Conservation (phyloP, 2,329 filamentous ascomycete species). For the Aspergillus arachidicola region DNA sequence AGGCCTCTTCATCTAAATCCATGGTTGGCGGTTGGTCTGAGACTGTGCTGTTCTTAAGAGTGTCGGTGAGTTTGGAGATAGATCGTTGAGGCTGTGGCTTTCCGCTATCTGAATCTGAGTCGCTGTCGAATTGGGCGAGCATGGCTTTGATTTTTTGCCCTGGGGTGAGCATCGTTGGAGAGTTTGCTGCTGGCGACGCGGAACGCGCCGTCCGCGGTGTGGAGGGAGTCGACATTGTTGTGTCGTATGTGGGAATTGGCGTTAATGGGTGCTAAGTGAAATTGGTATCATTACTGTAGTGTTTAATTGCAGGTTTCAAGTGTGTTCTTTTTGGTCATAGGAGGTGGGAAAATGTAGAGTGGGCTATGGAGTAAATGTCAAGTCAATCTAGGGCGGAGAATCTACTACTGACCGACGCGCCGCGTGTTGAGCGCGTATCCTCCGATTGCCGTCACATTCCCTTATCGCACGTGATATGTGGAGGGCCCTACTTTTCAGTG, state of each 20-base stretch:
- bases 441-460: not conserved
- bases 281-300: not conserved
- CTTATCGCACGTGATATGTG: conserved; percentile 20
- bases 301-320: not conserved
- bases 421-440: conserved; percentile 21
- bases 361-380: not conserved
- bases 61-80: conserved; percentile 6
- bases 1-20: conserved; percentile 28
- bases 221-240: conserved; percentile 34
- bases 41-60: conserved; percentile 4
- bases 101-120: conserved; percentile 50
- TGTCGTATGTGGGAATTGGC: not conserved
- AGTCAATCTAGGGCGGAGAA: conserved; percentile 18
- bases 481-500: not conserved
- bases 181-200: conserved; percentile 30
- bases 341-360: not conserved
- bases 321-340: not conserved
- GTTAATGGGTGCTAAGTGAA: not conserved
- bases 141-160: conserved; percentile 53
- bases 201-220: conserved; percentile 38
- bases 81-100: conserved; percentile 12
- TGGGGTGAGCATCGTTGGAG: conserved; percentile 44
- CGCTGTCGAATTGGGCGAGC: conserved; percentile 51
- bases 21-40: conserved; percentile 2
- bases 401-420: conserved; percentile 3